These are phyloP conservation scores for Seiridium unicorne DNA, from an alignment of 2,329 filamentous ascomycete species.

Conservation along the genomic window DNA sequence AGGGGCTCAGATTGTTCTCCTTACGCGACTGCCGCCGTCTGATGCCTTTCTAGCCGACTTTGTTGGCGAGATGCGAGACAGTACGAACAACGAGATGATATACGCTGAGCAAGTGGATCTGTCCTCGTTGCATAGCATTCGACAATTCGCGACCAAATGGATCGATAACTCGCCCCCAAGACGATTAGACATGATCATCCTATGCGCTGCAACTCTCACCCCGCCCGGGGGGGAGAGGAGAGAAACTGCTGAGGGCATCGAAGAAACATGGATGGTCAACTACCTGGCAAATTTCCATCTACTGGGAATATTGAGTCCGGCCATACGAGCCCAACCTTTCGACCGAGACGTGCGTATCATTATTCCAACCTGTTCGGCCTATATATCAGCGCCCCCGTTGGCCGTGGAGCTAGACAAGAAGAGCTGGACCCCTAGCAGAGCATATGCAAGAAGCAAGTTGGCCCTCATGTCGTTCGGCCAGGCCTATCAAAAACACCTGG, in stretches of 20 bases:
- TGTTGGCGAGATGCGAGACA: constrained; percentile 79
- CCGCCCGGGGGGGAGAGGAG: constrained; percentile 60
- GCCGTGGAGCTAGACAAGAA: constrained; percentile 49
- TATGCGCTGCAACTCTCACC: constrained; percentile 79
- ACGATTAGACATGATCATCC: constrained; percentile 83
- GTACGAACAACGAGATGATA: constrained; percentile 80
- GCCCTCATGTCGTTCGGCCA: constrained; percentile 87
- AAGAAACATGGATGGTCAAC: constrained; percentile 91
- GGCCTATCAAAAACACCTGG: constrained; percentile 89
- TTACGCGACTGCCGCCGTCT: constrained; percentile 76
- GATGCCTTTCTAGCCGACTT: constrained; percentile 92
- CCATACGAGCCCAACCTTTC: constrained; percentile 84
- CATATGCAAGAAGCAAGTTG: constrained; percentile 68
- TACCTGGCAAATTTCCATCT: constrained; percentile 96
- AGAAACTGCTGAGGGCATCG: constrained; percentile 75
- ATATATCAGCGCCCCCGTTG: constrained; percentile 73
- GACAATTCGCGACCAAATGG: constrained; percentile 94
- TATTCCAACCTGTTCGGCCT: constrained; percentile 82
- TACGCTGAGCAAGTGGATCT: constrained; percentile 96
- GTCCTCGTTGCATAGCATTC: constrained; percentile 82
- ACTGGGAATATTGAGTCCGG: constrained; percentile 85
- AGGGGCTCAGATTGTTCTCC: constrained; percentile 86
- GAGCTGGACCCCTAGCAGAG: constrained; percentile 53
- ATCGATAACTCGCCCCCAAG: constrained; percentile 91
- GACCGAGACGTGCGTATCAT: constrained; percentile 91